Conservation (phyloP, 2,329 filamentous ascomycete species). For the Erysiphe pulchra region DNA sequence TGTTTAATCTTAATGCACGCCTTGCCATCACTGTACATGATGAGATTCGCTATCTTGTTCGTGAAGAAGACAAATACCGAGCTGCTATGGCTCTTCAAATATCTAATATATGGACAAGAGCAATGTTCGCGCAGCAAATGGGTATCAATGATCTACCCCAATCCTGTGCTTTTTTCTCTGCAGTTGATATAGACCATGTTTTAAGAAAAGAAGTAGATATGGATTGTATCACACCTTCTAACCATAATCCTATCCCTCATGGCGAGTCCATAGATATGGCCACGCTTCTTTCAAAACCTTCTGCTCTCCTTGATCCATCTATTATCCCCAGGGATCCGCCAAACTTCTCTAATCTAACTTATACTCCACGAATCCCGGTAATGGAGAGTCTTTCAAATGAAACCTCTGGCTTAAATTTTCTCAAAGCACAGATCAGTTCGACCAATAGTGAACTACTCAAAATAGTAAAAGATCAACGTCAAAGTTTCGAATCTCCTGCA, state of each 20-base stretch:
- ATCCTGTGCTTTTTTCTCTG: constrained; percentile 83
- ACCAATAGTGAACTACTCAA: constrained; percentile 48
- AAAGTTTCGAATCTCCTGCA: constrained; percentile 2
- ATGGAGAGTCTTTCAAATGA: constrained; percentile 40
- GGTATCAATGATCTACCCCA: constrained; percentile 90
- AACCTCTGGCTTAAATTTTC: constrained; percentile 28
- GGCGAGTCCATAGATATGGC: constrained; percentile 73
- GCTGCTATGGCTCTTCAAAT: constrained; percentile 83
- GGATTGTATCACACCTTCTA: constrained; percentile 82
- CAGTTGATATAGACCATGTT: constrained; percentile 83
- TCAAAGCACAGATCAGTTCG: constrained; percentile 62
- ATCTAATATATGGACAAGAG: constrained; percentile 84
- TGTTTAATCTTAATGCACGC: constrained; percentile 64
- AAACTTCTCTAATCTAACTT: constrained; percentile 33
- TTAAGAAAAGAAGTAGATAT: constrained; percentile 96
- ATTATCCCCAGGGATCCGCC: constrained; percentile 32
- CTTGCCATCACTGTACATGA: constrained; percentile 90
- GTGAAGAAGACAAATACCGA: constrained; percentile 62
- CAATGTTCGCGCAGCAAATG: constrained; percentile 93
- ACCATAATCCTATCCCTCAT: constrained; percentile 49
- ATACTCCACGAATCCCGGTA: constrained; percentile 47
- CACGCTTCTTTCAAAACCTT: constrained; percentile 42
- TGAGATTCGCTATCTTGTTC: constrained; percentile 84
- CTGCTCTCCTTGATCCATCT: constrained; percentile 41
- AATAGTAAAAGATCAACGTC: constrained; percentile 32